Evolutionary conservation across 2,329 filamentous ascomycete species (phyloP), one percentile per base, ranked within the genome.

Genomic region (Didymella lethalis): DNA sequence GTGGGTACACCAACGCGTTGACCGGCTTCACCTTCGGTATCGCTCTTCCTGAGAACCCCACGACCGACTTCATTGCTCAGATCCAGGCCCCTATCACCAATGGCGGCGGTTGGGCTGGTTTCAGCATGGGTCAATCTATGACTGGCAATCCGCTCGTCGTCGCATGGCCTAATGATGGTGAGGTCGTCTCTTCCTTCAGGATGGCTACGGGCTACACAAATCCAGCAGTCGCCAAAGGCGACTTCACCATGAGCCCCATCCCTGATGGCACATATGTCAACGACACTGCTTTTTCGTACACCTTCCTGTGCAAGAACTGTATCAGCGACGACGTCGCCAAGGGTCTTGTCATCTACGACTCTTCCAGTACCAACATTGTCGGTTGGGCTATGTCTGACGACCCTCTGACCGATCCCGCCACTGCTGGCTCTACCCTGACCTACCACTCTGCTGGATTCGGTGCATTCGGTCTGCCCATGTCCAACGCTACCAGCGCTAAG

Each of bases 21-120:
- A 78, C 79, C 1, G 79, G 78, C 25, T 85, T 77, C 67, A 76
- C 69, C 26, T 81, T 85, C 54, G 83, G 83, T 66, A 77, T 86
- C 38, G 83, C 81, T 1, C 69, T 85, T 2, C 84, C 84, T 1
- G 77, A 83, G 59, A 80, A 74, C 11, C 72, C 81, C 14, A 78
- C 72, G 1, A 79, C 78, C 11, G 85, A 87, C 69, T 81, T 86
- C 63, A 84, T 87, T 59, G 82, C 81, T 7, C 82, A 86, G 66
- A 77, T 87, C 44, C 67, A 73, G 48, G 71, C 64, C 12, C 74
- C 73, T 12, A 79, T 84, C 18, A 79, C 80, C 55, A 76, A 81
- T 57, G 77, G 75, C 20, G 75, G 72, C 2, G 82, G 83, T 56
- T 87, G 83, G 79, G 82, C 79, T 36, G 84, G 81, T 64, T 76